phyloP scores from a whole-genome alignment of 2,329 filamentous ascomycete species.

The Chaetomium globosum region DNA sequence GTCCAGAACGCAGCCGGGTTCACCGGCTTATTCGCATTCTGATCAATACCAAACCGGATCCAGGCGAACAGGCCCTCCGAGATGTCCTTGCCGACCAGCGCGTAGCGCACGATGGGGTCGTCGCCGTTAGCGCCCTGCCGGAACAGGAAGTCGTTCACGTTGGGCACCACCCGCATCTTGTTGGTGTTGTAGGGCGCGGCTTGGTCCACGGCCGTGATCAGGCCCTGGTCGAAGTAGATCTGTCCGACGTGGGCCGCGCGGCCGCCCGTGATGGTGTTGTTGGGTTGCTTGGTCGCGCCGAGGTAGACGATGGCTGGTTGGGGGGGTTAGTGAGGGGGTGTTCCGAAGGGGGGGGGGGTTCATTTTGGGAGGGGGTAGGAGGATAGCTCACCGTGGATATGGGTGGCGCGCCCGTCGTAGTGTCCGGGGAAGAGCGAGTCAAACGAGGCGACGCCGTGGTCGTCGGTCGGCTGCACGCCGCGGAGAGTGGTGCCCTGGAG shows the following conservation, averaged over 20 bases:
- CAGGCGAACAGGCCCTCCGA: slow-evolving; percentile 39
- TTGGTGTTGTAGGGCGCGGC: slow-evolving; percentile 38
- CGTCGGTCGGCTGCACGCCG: slow-evolving; percentile 46
- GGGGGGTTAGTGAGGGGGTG: neutral
- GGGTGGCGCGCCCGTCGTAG: slow-evolving; percentile 50
- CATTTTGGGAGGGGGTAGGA: neutral
- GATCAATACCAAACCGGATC: slow-evolving; percentile 41
- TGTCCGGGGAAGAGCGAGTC: slow-evolving; percentile 51
- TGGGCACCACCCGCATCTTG: slow-evolving; percentile 34
- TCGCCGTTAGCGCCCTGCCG: slow-evolving; percentile 39
- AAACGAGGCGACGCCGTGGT: slow-evolving; percentile 46
- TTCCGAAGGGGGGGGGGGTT: neutral
- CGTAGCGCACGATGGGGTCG: slow-evolving; percentile 40
- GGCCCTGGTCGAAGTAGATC: slow-evolving; percentile 40
- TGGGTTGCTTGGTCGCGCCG: slow-evolving; percentile 49
- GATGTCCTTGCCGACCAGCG: slow-evolving; percentile 36
- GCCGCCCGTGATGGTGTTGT: slow-evolving; percentile 39
- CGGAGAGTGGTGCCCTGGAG: slow-evolving; percentile 49
- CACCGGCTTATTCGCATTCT: slow-evolving; percentile 32
- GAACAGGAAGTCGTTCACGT: slow-evolving; percentile 39
- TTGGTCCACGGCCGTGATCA: slow-evolving; percentile 35
- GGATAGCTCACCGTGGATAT: slow-evolving; percentile 46
- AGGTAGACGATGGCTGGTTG: slow-evolving; percentile 37
- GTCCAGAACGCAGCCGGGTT: slow-evolving; percentile 39
- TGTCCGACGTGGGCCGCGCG: slow-evolving; percentile 39